Evolutionary conservation across 345 rosid genomes (phyloP), one percentile per base, ranked within the genome.

Genomic region (Hypericum perforatum): DNA sequence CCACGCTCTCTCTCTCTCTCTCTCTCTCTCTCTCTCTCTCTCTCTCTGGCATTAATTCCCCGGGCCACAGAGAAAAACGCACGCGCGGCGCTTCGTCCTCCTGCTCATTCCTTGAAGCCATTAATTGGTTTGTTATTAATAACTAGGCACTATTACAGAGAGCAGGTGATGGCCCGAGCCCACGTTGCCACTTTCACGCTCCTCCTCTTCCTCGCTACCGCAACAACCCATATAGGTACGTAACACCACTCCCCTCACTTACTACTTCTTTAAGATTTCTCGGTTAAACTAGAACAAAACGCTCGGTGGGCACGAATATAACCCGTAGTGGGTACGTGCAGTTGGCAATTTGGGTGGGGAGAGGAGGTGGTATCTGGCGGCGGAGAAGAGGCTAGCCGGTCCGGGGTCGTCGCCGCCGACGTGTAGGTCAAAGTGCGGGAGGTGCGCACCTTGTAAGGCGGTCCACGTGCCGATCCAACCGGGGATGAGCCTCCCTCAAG

Each of bases 391-490:
- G 62, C 66, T 69, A 11, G 58, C 47, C 3, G 91, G 98, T 8
- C 89, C 37, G 36, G 97, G 79, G 70, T 87, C 80, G 8, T 76
- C 78, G 52, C 96, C 96, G 41, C 98, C 95, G 54, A 67, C 89
- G 9, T 92, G 98, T 63, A 77, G 91, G 74, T 84, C 84, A 62
- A 85, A 74, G 81, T 92, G 98, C 65, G 91, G 87, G 11, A 65
- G 54, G 49, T 92, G 97, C 69, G 70, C 62, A 8, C 97, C 98
- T 11, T 92, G 98, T 74, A 52, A 63, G 45, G 76, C 95, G 57
- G 97, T 88, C 67, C 98, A 84, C 56, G 95, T 92, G 49, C 81
- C 98, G 54, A 70, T 92, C 61, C 89, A 82, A 52, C 94, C 89
- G 2, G 90, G 95, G 41, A 52, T 77, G 10, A 76, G 74, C 52